Evolutionary conservation across 352 stramenopile genomes (phyloP), one percentile per base, ranked within the genome.

Genomic region (Globisporangium splendens): DNA sequence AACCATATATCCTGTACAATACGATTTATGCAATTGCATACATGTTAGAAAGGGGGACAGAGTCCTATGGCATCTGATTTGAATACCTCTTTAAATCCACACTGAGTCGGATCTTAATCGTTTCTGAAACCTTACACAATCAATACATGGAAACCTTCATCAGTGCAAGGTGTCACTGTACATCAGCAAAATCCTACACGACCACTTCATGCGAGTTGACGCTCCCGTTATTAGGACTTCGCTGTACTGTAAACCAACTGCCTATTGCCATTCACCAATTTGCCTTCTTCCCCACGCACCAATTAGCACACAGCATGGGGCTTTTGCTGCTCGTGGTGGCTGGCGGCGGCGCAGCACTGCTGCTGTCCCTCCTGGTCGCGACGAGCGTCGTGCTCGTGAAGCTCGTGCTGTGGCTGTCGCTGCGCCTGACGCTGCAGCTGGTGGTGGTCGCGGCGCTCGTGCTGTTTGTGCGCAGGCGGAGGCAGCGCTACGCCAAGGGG

Each of bases 401-500:
- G 52, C 62, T 77, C 49, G 64, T 77, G 44, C 54, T 74, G 8
- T 54, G 65, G 13, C 7, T 77, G 13, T 70, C 62, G 21, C 28
- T 77, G 53, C 55, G 43, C 17, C 56, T 66, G 46, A 66, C 66
- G 31, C 49, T 77, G 56, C n/a, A 65, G 42, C 42, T 18, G 13
- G 2, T 68, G 14, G 38, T 41, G 24, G 13, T 48, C 17, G 28
- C 33, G 7, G 33, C 21, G 10, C 48, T 66, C 42, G 69, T 64
- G 46, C 70, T 56, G 59, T 63, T 69, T 22, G 46, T 74, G 18
- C 38, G 62, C 13, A 63, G 65, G 46, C 63, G 61, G 12, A 60
- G 63, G 11, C 62, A 48, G 41, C 55, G 60, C 33, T 56, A 53
- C 61, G 75, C 75, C 38, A 72, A 69, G 48, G 75, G 75, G 10